Conservation (phyloP, 169 alveolate genomes). For the Plasmodium coatneyi region DNA sequence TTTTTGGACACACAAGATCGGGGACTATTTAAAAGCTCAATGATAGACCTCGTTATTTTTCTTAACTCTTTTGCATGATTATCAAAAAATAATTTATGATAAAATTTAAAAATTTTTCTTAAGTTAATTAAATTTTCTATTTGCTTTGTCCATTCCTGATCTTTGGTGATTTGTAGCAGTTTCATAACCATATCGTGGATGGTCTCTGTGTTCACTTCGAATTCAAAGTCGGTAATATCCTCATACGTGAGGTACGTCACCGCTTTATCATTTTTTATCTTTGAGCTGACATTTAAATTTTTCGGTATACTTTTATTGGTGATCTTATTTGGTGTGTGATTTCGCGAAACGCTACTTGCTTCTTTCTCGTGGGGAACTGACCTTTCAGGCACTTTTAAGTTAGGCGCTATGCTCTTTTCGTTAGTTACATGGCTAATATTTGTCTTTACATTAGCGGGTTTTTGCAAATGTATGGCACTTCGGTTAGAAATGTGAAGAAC, state of each 20-base stretch:
- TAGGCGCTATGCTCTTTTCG: neutral
- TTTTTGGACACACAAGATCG: conserved; percentile 71
- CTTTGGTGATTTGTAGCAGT: conserved; percentile 27
- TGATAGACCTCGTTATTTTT: conserved; percentile 38
- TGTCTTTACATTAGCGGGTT: neutral
- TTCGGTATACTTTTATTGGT: conserved; percentile 3
- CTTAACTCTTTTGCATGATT: conserved; percentile 41
- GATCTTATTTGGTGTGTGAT: conserved; percentile 1
- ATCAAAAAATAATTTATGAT: conserved; percentile 58
- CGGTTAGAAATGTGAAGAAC: neutral
- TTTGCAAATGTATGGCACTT: neutral
- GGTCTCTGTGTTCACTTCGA: conserved; percentile 27
- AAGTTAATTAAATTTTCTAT: conserved; percentile 67
- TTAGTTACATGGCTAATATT: neutral
- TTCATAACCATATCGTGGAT: conserved; percentile 40
- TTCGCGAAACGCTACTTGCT: neutral
- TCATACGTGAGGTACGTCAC: conserved; percentile 54
- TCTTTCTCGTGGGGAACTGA: neutral
- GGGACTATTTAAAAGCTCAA: conserved; percentile 70
- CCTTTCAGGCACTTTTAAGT: neutral
- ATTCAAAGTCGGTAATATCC: conserved; percentile 44
- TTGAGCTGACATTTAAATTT: conserved; percentile 21
- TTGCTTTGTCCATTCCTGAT: conserved; percentile 74
- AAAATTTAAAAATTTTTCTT: conserved; percentile 57
- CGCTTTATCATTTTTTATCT: conserved; percentile 55